These are phyloP conservation scores for Cordyceps pruinosa DNA, from an alignment of 2,329 filamentous ascomycete genomes.

Conservation along the genomic window DNA sequence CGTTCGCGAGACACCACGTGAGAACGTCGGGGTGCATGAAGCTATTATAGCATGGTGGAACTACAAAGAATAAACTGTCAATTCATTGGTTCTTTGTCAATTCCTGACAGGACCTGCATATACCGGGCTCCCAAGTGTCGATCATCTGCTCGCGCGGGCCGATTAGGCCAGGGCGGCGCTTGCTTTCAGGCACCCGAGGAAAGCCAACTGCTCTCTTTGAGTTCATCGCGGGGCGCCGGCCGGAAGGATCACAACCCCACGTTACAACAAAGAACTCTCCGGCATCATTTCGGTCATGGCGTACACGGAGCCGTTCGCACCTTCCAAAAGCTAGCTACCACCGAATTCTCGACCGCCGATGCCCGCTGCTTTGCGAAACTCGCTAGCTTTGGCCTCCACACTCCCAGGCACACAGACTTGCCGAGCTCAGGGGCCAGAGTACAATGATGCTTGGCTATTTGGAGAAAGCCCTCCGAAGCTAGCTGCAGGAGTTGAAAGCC, in stretches of 20 bases:
- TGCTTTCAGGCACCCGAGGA: background rate
- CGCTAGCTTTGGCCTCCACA: background rate
- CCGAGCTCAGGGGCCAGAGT: background rate
- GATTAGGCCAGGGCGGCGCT: background rate
- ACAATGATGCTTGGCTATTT: background rate
- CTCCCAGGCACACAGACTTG: background rate
- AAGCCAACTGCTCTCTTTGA: background rate
- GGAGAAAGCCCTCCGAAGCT: background rate
- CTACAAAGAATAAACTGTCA: too few species aligned
- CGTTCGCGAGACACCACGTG: too few species aligned
- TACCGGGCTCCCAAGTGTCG: too few species aligned
- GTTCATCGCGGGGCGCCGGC: background rate
- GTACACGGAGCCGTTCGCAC: background rate
- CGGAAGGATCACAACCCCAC: background rate
- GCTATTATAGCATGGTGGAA: too few species aligned
- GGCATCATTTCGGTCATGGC: slow-evolving; percentile 2
- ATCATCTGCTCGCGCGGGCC: slow-evolving; percentile 6
- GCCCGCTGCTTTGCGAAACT: background rate
- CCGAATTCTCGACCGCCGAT: background rate
- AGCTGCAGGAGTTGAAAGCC: background rate
- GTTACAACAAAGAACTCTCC: slow-evolving; percentile 1
- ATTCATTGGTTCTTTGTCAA: background rate
- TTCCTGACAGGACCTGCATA: background rate
- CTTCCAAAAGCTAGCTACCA: background rate
- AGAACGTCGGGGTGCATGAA: too few species aligned